Evolutionary conservation across 2,329 filamentous ascomycete genomes (phyloP), one percentile per base, ranked within the genome.

Genomic region (Botryotinia convoluta): DNA sequence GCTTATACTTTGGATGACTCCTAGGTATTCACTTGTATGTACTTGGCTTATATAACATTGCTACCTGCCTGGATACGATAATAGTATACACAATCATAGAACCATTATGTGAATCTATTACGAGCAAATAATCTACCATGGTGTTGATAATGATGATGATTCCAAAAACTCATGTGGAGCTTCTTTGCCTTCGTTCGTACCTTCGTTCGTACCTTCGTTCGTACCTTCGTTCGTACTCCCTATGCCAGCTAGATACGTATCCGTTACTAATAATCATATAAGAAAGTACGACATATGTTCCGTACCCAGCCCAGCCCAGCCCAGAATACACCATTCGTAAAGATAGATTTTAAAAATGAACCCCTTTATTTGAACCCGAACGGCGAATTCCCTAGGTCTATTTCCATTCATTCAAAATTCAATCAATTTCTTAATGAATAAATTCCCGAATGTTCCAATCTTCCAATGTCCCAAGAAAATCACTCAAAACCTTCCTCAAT

Each of bases 401-500:
- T 14, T 45, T 45, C 44, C 44, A 18, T 45, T 51, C 4, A n/a
- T 6, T n/a, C 29, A 22, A 3, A 37, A 22, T 20, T 2, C 57
- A 39, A n/a, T 39, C 35, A n/a, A 61, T 39, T 37, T 61, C 22
- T 7, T 1, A 29, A 32, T 9, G 12, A 54, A n/a, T 3, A 39
- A 39, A 48, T 48, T 65, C 62, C 62, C 62, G 42, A 64, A 48
- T 44, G 4, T 64, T 35, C 42, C 29, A 65, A 35, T n/a, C 5
- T 29, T 2, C 4, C 42, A 14, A n/a, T 14, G 0, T 26, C 10
- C 45, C 48, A n/a, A 54, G 48, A 54, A 54, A n/a, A 16, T n/a
- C 26, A 54, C 48, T 54, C 32, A 48, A 65, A 65, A 22, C 62
- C 29, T 65, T 65, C 62, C 42, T 35, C 42, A 48, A 65, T 65